Base-by-base conservation (phyloP, 129 eudicot species). In the Sambucus nigra region DNA sequence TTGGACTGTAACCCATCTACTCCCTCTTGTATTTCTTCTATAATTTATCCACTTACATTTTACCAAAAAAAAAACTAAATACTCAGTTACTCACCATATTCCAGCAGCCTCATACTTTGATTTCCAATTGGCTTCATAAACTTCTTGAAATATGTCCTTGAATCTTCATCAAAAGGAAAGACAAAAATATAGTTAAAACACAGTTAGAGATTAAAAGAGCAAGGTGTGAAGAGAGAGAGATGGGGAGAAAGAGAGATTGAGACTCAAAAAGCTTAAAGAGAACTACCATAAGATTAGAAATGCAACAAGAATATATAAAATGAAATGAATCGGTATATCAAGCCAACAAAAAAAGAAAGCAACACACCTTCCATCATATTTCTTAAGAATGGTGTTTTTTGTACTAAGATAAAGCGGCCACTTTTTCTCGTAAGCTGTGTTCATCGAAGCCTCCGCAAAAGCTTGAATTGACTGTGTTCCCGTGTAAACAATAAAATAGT, bases 361-460 rank as follows among this genome's bases (percentile, higher is more conserved):
- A 29, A 28, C 59, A 31, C 68, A 82, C 92, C 82, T 82, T 21
- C 92, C 86, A 65, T 82, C 86, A 71, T 82, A 82, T 64, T 83
- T 80, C 76, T 83, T 83, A 15, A 87, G 89, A 51, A 83, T 87
- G 14, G 94, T 87, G 52, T 87, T 82, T 67, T 80, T 80, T 18
- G 88, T 80, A 80, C 88, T 80, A 62, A 80, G 83, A 73, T 80
- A 81, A 50, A 82, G 83, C 3, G 92, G 86, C 92, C 86, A 82
- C 61, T 71, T 74, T 32, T 82, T 82, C 70, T 32, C 53, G 51
- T 59, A 78, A 15, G 92, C 82, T 4, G 68, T 67, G 76, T 32
- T 74, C 92, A 82, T 77, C 53, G 85, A 82, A 29, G 91, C 81
- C 55, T 82, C 85, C 38, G 82, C 85, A 71, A 82, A 82, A 25